phyloP scores from a whole-genome alignment of 1,284 basidiomycete species.

The Moniliophthora roreri region DNA sequence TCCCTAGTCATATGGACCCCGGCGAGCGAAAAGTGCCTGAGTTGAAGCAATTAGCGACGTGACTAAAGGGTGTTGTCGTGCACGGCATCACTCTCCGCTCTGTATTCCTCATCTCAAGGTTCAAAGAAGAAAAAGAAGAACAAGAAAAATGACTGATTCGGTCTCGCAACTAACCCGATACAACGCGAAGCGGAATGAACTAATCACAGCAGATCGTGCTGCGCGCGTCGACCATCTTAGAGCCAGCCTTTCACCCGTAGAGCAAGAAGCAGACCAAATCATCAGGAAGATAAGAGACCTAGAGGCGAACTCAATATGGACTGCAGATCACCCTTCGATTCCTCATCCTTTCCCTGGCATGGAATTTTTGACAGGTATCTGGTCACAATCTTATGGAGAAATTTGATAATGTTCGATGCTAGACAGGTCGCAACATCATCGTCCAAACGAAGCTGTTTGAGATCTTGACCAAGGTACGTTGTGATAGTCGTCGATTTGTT shows the following conservation, averaged over 20 bases:
- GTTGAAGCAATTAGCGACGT: no score
- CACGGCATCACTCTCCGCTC: no score
- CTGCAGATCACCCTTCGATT: constrained; percentile 46
- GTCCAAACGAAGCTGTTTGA: constrained; percentile 58
- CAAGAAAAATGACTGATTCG: not conserved
- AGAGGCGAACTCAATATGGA: constrained; percentile 64
- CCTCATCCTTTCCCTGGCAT: constrained; percentile 72
- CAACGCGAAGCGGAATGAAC: constrained; percentile 30
- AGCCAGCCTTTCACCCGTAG: constrained; percentile 32
- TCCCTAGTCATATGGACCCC: no score
- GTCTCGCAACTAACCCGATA: constrained; percentile 11
- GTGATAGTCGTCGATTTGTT: not conserved
- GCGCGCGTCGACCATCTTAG: constrained; percentile 37
- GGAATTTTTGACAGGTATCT: constrained; percentile 68
- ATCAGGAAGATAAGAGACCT: constrained; percentile 49
- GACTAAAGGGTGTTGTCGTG: no score
- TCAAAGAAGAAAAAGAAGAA: no score
- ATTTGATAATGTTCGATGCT: constrained; percentile 2
- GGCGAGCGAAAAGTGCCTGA: no score
- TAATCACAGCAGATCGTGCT: constrained; percentile 45
- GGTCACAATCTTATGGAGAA: not conserved
- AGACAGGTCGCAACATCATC: constrained; percentile 54
- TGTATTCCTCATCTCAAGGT: no score
- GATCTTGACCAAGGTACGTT: constrained; percentile 53
- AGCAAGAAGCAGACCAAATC: constrained; percentile 54